Percentiles rank a stretch among this genome's conserved stretches.
phyloP scores from a whole-genome alignment of 2,329 filamentous ascomycete genomes.

The Ascochyta clinopodiicola region DNA sequence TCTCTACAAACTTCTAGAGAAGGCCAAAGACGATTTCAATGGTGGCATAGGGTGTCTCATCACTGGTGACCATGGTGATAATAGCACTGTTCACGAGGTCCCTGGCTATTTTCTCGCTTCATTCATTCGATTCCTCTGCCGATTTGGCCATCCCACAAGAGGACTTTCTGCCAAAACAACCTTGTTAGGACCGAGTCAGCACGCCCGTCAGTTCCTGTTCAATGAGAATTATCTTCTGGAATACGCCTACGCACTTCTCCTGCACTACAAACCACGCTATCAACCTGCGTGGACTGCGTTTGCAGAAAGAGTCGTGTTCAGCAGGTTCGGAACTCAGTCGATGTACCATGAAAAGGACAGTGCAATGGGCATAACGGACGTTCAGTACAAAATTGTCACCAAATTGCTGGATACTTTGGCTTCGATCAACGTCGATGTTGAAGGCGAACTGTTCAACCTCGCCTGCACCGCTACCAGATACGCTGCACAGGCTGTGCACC shows the following conservation, averaged over 20 bases:
- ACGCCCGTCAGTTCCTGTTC: slow-evolving; percentile 23
- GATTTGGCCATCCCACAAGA: slow-evolving; percentile 32
- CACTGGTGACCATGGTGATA: slow-evolving; percentile 22
- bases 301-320: slow-evolving; percentile 31
- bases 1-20: slow-evolving; percentile 28
- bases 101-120: slow-evolving; percentile 37
- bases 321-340: slow-evolving; percentile 5
- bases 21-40: slow-evolving; percentile 22
- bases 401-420: slow-evolving; percentile 36
- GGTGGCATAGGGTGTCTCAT: slow-evolving; percentile 33
- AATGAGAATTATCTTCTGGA: slow-evolving; percentile 37
- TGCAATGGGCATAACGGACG: slow-evolving; percentile 11
- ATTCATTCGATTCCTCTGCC: slow-evolving; percentile 42
- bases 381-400: slow-evolving; percentile 34
- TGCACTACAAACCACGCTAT: slow-evolving; percentile 31
- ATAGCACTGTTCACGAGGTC: slow-evolving; percentile 13
- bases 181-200: slow-evolving; percentile 21
- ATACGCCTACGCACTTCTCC: slow-evolving; percentile 39
- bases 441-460: slow-evolving; percentile 39
- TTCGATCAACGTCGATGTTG: slow-evolving; percentile 41
- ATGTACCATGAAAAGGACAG: slow-evolving; percentile 4
- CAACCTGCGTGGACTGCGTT: slow-evolving; percentile 41
- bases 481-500: slow-evolving; percentile 33
- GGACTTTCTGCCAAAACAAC: slow-evolving; percentile 5
- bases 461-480: slow-evolving; percentile 44